Percentiles rank a stretch among this genome's conserved stretches.
phyloP scores from a whole-genome alignment of 306 rosid genomes.

The Cicer pinnatifidum region DNA sequence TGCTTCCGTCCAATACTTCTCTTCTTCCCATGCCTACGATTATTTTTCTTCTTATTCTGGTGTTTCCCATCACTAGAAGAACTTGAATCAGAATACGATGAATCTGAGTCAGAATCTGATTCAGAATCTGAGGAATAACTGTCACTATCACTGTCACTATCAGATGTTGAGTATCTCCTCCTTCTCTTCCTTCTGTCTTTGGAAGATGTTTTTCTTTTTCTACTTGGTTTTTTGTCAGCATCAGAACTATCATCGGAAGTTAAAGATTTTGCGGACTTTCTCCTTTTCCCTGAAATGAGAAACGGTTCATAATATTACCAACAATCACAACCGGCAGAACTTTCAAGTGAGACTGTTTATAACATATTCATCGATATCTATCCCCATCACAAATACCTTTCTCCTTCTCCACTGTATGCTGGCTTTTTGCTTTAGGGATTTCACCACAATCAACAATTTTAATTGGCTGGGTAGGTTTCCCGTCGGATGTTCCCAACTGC shows the following conservation, averaged over 20 bases:
- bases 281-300: slow-evolving; percentile 67
- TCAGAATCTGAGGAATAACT: slow-evolving; percentile 63
- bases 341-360: slow-evolving; percentile 27
- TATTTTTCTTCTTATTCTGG: slow-evolving; percentile 67
- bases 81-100: slow-evolving; percentile 73
- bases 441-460: slow-evolving; percentile 91
- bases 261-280: slow-evolving; percentile 55
- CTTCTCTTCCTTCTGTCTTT: slow-evolving; percentile 63
- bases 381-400: slow-evolving; percentile 58
- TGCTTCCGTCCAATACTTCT: slow-evolving; percentile 59
- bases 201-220: slow-evolving; percentile 56
- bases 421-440: slow-evolving; percentile 54
- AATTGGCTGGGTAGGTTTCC: slow-evolving; percentile 76
- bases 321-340: slow-evolving; percentile 18
- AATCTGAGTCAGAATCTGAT: slow-evolving; percentile 63
- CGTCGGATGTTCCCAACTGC: slow-evolving; percentile 72
- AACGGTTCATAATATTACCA: slow-evolving; percentile 31
- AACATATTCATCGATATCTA: slow-evolving; percentile 25
- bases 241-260: slow-evolving; percentile 66
- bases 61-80: slow-evolving; percentile 69
- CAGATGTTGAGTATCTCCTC: slow-evolving; percentile 81
- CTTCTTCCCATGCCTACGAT: slow-evolving; percentile 66
- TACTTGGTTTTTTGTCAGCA: slow-evolving; percentile 64
- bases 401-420: slow-evolving; percentile 59
- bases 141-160: slow-evolving; percentile 64